Conservation (phyloP, 177 flowering plant species). For the Vitis hybrid region DNA sequence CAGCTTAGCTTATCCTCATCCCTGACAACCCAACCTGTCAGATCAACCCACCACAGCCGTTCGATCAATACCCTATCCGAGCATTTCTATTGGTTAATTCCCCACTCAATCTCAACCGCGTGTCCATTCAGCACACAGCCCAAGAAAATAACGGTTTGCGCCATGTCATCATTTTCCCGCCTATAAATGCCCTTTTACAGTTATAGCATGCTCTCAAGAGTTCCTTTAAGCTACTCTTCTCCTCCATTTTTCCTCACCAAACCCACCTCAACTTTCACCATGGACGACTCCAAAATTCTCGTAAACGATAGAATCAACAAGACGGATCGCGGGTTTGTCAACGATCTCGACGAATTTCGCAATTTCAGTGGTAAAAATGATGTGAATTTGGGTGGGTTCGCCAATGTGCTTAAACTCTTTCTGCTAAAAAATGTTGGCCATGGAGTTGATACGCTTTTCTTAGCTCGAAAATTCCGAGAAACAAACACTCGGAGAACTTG, state of each 20-base stretch:
- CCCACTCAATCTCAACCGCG: slow-evolving; percentile 2
- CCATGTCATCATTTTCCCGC: slow-evolving; percentile 9
- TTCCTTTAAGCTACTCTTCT: too few species aligned
- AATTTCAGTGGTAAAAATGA: slow-evolving; percentile 7
- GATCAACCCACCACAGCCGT: slow-evolving; percentile 5
- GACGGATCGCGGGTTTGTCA: slow-evolving; percentile 13
- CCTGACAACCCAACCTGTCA: too few species aligned
- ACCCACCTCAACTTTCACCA: slow-evolving; percentile 2
- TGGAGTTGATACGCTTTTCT: slow-evolving; percentile 1
- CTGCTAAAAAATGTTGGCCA: background rate
- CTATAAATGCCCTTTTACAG: slow-evolving; percentile 7
- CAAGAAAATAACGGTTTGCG: slow-evolving; percentile 3
- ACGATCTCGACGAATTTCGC: slow-evolving; percentile 12
- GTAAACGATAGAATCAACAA: background rate
- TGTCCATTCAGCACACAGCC: background rate
- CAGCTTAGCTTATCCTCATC: background rate
- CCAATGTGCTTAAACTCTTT: slow-evolving; percentile 5
- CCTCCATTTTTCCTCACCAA: background rate
- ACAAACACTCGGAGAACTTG: background rate
- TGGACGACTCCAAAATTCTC: slow-evolving; percentile 11
- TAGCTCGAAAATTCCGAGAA: background rate
- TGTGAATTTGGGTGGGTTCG: slow-evolving; percentile 8
- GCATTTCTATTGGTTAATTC: background rate
- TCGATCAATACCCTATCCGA: background rate
- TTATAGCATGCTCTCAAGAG: background rate